A percentile compares a stretch with the other conserved stretches of the same genome.
Conservation (phyloP, 2,329 filamentous ascomycete genomes). For the Sporothrix brunneoviolacea region DNA sequence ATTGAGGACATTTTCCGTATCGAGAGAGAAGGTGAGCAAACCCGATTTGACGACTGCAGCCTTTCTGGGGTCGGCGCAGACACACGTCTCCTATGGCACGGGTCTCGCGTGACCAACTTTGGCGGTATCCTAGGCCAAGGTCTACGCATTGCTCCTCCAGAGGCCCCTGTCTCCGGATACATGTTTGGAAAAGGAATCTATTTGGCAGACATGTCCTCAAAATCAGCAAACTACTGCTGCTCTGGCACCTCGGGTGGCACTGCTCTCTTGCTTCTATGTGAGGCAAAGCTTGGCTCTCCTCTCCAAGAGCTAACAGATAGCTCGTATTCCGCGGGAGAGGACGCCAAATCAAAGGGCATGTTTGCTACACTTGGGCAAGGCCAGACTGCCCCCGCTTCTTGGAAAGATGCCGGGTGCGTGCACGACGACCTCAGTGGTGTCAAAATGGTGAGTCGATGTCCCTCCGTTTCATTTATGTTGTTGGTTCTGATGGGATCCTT, state of each 20-base stretch:
- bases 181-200: slow-evolving; percentile 93
- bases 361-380: slow-evolving; percentile 68
- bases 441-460: slow-evolving; percentile 60
- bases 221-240: slow-evolving; percentile 73
- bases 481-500: neutral
- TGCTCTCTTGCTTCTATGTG: slow-evolving; percentile 73
- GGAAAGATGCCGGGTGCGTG: slow-evolving; percentile 69
- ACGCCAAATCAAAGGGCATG: slow-evolving; percentile 53
- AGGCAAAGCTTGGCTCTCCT: slow-evolving; percentile 73
- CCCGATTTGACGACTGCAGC: slow-evolving; percentile 58
- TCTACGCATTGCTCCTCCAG: slow-evolving; percentile 79
- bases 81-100: slow-evolving; percentile 79
- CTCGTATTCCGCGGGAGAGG: slow-evolving; percentile 57
- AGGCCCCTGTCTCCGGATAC: slow-evolving; percentile 72
- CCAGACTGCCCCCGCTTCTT: slow-evolving; percentile 53
- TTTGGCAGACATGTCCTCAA: slow-evolving; percentile 76
- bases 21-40: slow-evolving; percentile 63
- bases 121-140: slow-evolving; percentile 80
- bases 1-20: slow-evolving; percentile 78
- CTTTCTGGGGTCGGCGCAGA: slow-evolving; percentile 47
- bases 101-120: slow-evolving; percentile 75
- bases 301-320: slow-evolving; percentile 56
- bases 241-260: slow-evolving; percentile 56
- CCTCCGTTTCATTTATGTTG: neutral
- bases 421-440: slow-evolving; percentile 60